Evolutionary conservation across 2,329 filamentous ascomycete species (phyloP).

Genomic region (Pseudogymnoascus pannorum): DNA sequence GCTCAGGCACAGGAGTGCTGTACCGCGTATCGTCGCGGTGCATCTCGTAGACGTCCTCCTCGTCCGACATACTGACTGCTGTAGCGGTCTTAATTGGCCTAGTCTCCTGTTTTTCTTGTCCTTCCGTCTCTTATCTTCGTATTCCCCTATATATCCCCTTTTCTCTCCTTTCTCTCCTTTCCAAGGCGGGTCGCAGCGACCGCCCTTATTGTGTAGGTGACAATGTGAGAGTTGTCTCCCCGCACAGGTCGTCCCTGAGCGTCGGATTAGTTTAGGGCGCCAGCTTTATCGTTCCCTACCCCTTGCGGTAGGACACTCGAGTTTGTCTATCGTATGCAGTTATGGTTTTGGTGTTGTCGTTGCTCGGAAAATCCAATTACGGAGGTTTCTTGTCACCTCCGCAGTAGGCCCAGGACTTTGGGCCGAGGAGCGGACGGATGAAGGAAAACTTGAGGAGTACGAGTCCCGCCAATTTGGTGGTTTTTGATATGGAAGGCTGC

Average conservation of each 20-base stretch:
- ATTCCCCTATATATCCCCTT: neutral
- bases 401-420: slow-evolving; percentile 86
- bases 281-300: slow-evolving; percentile 9
- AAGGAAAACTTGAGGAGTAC: slow-evolving; percentile 63
- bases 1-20: slow-evolving; percentile 66
- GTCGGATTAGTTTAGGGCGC: slow-evolving; percentile 12
- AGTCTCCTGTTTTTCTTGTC: neutral
- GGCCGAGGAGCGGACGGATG: slow-evolving; percentile 84
- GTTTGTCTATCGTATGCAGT: slow-evolving; percentile 9
- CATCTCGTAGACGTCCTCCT: slow-evolving; percentile 44
- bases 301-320: neutral
- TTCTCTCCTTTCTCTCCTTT: neutral
- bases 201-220: slow-evolving; percentile 43
- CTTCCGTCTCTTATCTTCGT: slow-evolving; percentile 2
- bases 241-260: slow-evolving; percentile 31
- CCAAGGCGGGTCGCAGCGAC: slow-evolving; percentile 43
- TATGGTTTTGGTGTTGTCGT: neutral
- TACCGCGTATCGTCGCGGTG: slow-evolving; percentile 51
- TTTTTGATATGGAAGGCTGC: slow-evolving; percentile 33
- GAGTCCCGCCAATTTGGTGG: slow-evolving; percentile 93
- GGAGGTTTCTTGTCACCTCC: slow-evolving; percentile 97
- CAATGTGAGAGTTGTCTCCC: slow-evolving; percentile 39
- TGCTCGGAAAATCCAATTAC: slow-evolving; percentile 56
- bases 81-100: neutral
- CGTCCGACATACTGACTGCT: slow-evolving; percentile 57